These are phyloP conservation scores for Bryum argenteum DNA, from an alignment of 225 moss, liverwort and hornwort species.

Conservation along the genomic window DNA sequence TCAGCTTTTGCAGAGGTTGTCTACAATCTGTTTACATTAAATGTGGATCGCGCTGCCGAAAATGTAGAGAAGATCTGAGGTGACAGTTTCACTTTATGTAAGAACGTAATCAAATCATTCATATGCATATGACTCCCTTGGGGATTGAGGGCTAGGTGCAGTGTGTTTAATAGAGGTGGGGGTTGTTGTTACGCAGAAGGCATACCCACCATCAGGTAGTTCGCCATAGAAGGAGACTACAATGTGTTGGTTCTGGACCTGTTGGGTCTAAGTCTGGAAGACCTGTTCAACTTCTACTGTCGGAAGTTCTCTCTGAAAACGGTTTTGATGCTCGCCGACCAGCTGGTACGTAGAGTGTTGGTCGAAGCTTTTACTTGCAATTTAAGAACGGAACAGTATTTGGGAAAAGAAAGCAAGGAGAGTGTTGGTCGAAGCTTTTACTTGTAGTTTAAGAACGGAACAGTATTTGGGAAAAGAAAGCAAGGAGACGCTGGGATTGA, in stretches of 20 bases:
- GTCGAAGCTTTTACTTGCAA: background rate
- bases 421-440: background rate
- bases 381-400: background rate
- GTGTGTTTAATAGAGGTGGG: background rate
- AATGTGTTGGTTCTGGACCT: constrained; percentile 82
- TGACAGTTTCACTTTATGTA: constrained; percentile 26
- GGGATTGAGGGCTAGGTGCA: background rate
- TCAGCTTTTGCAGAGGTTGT: constrained; percentile 89
- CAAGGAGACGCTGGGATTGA: background rate
- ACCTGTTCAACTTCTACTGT: constrained; percentile 89
- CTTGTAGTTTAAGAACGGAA: too few relatives aligned
- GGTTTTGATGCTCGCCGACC: constrained; percentile 94
- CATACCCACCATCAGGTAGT: constrained; percentile 89
- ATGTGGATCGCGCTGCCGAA: constrained; percentile 89
- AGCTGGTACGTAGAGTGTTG: constrained; percentile 55
- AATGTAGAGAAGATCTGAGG: constrained; percentile 82
- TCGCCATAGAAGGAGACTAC: constrained; percentile 83
- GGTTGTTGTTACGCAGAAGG: constrained; percentile 57
- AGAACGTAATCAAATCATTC: background rate
- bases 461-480: background rate
- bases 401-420: background rate
- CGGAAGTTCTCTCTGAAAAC: constrained; percentile 91
- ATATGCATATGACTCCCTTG: background rate
- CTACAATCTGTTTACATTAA: constrained; percentile 75
- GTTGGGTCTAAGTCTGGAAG: constrained; percentile 92